Percentiles rank a stretch among this genome's conserved stretches.
phyloP scores from a whole-genome alignment of 169 alveolate species.

The Plasmodium malariae region DNA sequence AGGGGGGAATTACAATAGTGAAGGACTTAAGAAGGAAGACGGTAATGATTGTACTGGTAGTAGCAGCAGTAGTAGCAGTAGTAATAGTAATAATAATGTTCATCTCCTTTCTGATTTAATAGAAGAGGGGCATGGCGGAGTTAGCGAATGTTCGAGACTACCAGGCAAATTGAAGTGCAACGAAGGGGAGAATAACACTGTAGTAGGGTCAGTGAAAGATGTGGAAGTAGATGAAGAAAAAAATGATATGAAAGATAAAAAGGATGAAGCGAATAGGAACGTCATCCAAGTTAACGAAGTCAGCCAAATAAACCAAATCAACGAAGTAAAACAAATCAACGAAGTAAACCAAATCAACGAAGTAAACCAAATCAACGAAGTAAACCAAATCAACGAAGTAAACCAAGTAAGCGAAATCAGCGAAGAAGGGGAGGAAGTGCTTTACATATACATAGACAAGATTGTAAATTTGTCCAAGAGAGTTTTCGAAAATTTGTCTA shows the following conservation, averaged over 20 bases:
- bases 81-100: too few species aligned
- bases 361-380: not conserved
- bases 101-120: too few species aligned
- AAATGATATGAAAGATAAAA: too few species aligned
- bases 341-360: not conserved
- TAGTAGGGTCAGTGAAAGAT: too few species aligned
- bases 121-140: too few species aligned
- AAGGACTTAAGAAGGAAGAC: not conserved
- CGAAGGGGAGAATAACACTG: too few species aligned
- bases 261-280: too few species aligned
- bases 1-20: not conserved
- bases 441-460: conserved; percentile 37
- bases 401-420: not conserved
- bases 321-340: not conserved
- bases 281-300: too few species aligned
- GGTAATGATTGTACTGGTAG: not conserved
- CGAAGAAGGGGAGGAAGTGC: conserved; percentile 4
- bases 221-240: too few species aligned
- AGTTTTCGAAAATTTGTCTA: conserved; percentile 10
- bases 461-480: conserved; percentile 40
- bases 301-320: too few species aligned
- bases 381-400: not conserved
- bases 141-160: too few species aligned
- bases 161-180: too few species aligned
- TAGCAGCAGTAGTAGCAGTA: not conserved